phyloP scores from a whole-genome alignment of 768 basidiomycete species.

The Kwoniella newhampshirensis region DNA sequence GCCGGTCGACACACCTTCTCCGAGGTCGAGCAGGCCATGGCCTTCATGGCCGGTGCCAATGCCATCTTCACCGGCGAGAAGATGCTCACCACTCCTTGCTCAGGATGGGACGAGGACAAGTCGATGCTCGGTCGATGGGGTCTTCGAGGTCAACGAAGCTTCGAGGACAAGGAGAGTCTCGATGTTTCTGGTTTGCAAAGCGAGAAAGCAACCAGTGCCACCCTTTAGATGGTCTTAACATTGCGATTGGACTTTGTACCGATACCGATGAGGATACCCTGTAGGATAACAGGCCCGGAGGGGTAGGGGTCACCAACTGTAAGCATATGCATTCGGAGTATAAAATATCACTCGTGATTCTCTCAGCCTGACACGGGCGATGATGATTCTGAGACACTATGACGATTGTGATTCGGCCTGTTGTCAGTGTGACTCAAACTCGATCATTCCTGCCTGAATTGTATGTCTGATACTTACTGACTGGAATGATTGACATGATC shows the following conservation, averaged over 20 bases:
- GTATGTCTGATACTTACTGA: too few species aligned
- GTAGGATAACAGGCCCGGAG: background rate
- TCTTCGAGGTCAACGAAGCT: conserved; percentile 83
- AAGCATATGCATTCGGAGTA: conserved; percentile 15
- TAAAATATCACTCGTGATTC: background rate
- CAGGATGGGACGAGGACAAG: conserved; percentile 97
- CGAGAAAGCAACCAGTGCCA: too few species aligned
- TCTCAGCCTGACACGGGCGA: background rate
- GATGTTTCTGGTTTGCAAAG: background rate
- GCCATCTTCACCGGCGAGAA: conserved; percentile 97
- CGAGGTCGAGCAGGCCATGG: conserved; percentile 91
- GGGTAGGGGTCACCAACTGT: conserved; percentile 6
- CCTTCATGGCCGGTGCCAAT: conserved; percentile 96
- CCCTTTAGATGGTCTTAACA: too few species aligned
- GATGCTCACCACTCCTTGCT: conserved; percentile 97
- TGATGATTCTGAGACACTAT: conserved; percentile 1
- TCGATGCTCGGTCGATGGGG: conserved; percentile 93
- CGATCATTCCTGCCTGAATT: too few species aligned
- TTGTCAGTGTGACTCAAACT: background rate
- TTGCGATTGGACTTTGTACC: too few species aligned
- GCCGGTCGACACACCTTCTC: conserved; percentile 85
- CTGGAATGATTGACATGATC: too few species aligned
- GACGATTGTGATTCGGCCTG: conserved; percentile 12
- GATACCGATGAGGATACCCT: too few species aligned
- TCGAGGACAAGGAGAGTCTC: conserved; percentile 62